Percentiles rank a stretch among this genome's conserved stretches.
Evolutionary conservation across 2,329 filamentous ascomycete species (phyloP).

Genomic region (Fusarium luffae): DNA sequence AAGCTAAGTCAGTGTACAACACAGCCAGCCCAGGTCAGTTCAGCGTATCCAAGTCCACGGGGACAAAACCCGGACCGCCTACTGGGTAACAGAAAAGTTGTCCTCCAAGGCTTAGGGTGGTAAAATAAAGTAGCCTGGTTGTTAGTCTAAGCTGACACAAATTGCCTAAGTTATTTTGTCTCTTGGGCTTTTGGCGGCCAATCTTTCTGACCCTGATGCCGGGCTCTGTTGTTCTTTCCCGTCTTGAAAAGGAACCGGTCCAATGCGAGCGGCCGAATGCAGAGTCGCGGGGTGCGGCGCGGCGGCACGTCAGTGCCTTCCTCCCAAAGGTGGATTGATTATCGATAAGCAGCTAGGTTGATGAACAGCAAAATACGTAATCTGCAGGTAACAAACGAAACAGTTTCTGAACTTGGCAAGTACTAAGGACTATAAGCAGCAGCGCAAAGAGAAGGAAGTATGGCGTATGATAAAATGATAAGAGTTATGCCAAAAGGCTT

Average conservation of each 20-base stretch:
- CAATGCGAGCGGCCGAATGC: constrained; percentile 24
- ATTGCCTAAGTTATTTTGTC: neutral
- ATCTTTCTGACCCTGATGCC: neutral
- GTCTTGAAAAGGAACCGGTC: constrained; percentile 1
- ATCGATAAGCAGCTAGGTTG: constrained; percentile 31
- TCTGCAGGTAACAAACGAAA: neutral
- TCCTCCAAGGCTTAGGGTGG: neutral
- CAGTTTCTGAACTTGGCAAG: neutral
- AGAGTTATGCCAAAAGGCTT: neutral
- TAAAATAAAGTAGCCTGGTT: neutral
- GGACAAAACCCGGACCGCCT: neutral
- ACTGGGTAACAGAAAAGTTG: neutral
- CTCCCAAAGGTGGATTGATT: constrained; percentile 6
- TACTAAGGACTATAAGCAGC: neutral
- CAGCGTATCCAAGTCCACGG: neutral
- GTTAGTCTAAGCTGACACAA: neutral
- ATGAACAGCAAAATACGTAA: neutral
- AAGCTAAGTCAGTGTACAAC: constrained; percentile 7
- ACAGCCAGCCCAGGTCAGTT: neutral
- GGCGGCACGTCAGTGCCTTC: constrained; percentile 7
- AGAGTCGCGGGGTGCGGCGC: constrained; percentile 34
- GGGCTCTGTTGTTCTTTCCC: constrained; percentile 13
- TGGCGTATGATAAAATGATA: neutral
- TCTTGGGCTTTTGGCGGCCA: neutral
- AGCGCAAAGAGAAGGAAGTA: neutral